These are phyloP conservation scores for Mycena sanguinolenta DNA, from an alignment of 768 basidiomycete genomes.

Conservation along the genomic window DNA sequence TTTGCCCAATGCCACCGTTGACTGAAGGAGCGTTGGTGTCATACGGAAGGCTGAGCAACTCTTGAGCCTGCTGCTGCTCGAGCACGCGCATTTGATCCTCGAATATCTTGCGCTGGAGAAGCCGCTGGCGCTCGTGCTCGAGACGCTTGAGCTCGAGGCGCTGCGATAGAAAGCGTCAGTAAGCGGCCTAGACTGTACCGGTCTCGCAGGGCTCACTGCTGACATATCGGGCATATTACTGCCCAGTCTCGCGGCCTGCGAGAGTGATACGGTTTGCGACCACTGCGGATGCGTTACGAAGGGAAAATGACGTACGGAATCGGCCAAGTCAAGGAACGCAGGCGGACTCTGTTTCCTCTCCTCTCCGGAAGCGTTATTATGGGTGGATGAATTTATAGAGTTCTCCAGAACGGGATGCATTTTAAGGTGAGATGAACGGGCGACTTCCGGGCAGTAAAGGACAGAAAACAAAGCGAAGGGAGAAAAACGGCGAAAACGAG, in stretches of 20 bases:
- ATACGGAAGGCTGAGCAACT: constrained; percentile 82
- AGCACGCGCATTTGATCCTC: constrained; percentile 97
- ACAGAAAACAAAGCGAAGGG: constrained; percentile 67
- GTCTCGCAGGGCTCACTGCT: constrained; percentile 68
- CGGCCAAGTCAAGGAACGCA: constrained; percentile 93
- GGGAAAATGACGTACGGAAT: constrained; percentile 75
- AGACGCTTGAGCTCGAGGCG: constrained; percentile 92
- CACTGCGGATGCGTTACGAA: constrained; percentile 32
- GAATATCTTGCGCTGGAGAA: constrained; percentile 88
- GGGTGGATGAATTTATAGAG: constrained; percentile 73
- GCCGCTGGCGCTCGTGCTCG: constrained; percentile 92
- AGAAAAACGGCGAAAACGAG: constrained; percentile 63
- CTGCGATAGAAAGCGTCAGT: constrained; percentile 54
- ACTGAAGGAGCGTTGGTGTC: constrained; percentile 62
- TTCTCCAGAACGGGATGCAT: constrained; percentile 82
- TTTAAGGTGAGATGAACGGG: constrained; percentile 59
- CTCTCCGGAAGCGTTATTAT: constrained; percentile 76
- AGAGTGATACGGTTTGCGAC: constrained; percentile 38
- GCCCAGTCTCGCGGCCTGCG: constrained; percentile 84
- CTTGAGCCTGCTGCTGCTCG: constrained; percentile 91
- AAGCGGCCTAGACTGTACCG: constrained; percentile 11
- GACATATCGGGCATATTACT: constrained; percentile 90
- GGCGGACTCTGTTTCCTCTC: constrained; percentile 90
- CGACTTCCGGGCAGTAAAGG: constrained; percentile 69
- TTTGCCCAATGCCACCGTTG: constrained; percentile 71